Evolutionary conservation across 169 alveolate species (phyloP).

Genomic region (Eimeria falciformis): DNA sequence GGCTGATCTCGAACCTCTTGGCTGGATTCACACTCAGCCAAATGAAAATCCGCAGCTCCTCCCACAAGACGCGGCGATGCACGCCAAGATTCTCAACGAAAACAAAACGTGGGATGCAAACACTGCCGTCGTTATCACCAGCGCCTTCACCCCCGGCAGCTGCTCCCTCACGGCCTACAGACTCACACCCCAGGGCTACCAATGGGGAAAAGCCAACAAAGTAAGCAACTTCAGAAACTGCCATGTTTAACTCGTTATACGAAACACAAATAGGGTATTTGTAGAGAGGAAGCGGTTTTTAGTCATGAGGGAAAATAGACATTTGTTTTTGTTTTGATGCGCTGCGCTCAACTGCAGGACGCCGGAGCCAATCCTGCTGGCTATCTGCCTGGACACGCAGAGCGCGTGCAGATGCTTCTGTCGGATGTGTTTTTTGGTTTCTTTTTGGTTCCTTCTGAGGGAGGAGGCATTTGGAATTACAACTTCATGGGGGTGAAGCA

Average conservation of each 20-base stretch:
- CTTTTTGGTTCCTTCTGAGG: constrained; percentile 97
- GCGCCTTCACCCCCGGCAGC: constrained; percentile 98
- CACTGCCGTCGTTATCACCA: constrained; percentile 82
- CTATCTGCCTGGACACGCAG: constrained; percentile 80
- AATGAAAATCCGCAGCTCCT: constrained; percentile 84
- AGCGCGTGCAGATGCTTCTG: constrained; percentile 94
- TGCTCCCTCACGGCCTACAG: constrained; percentile 97
- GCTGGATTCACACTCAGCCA: constrained; percentile 98
- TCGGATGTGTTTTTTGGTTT: constrained; percentile 98
- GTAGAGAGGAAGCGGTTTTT: too few species aligned
- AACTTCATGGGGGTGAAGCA: constrained; percentile 97
- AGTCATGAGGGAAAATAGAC: neutral
- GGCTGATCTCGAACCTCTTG: constrained; percentile 96
- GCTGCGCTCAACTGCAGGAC: constrained; percentile 47
- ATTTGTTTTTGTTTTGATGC: neutral
- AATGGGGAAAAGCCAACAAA: constrained; percentile 93
- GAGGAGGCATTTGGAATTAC: constrained; percentile 99
- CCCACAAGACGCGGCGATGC: constrained; percentile 81
- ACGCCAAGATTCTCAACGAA: constrained; percentile 81
- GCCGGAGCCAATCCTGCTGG: constrained; percentile 80
- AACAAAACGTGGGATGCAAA: constrained; percentile 84
- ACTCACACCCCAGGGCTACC: constrained; percentile 94
- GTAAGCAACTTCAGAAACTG: constrained; percentile 26
- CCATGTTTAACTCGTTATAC: neutral
- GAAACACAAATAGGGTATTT: too few species aligned